Conservation (phyloP, 139 green algal species). For the Micractinium conductrix region DNA sequence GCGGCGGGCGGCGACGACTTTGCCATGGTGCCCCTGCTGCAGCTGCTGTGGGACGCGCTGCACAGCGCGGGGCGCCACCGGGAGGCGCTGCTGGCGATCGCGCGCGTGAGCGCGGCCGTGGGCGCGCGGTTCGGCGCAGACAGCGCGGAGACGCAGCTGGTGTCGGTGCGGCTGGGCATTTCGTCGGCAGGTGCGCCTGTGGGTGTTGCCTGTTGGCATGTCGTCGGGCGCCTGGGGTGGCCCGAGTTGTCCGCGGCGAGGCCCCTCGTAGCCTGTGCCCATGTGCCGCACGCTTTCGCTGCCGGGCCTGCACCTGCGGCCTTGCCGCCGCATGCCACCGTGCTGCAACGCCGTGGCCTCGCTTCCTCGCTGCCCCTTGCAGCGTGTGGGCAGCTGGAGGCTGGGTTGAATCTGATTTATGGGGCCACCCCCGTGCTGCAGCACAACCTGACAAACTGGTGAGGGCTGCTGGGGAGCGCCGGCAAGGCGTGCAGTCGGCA, state of each 20-base stretch:
- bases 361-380: background rate
- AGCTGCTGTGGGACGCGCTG: slow-evolving; percentile 30
- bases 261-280: background rate
- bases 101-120: background rate
- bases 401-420: slow-evolving; percentile 8
- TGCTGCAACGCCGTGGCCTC: background rate
- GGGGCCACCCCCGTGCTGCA: background rate
- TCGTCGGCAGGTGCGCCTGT: slow-evolving; percentile 1
- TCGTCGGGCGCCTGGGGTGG: too few relatives aligned
- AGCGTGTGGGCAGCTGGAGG: background rate
- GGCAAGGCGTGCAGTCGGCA: too few relatives aligned
- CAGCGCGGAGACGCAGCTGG: slow-evolving; percentile 4
- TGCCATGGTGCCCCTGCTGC: background rate
- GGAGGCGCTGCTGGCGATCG: background rate
- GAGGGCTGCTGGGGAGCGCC: background rate
- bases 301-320: background rate
- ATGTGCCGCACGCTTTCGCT: background rate
- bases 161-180: slow-evolving; percentile 23
- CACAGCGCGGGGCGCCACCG: background rate
- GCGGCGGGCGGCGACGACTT: background rate
- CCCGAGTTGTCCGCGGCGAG: background rate
- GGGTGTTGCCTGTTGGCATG: too few relatives aligned
- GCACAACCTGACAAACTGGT: slow-evolving; percentile 4
- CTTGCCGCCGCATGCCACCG: background rate
- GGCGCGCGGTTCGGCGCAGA: background rate